A percentile compares a stretch with the other conserved stretches of the same genome.
Evolutionary conservation across 129 eudicot genomes (phyloP).

Genomic region (Arctium lappa): DNA sequence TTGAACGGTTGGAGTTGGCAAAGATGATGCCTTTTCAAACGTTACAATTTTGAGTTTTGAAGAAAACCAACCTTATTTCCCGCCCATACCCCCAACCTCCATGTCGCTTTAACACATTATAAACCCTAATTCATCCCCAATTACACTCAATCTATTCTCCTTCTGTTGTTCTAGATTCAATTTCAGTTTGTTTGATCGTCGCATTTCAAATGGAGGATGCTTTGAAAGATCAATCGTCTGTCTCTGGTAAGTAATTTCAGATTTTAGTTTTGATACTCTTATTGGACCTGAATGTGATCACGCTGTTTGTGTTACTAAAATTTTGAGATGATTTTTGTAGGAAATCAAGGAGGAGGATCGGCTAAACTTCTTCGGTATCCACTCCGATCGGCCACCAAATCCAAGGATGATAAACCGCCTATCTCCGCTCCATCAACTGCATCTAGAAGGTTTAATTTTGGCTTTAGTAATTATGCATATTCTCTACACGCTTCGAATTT

Average conservation of each 20-base stretch:
- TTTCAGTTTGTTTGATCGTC: not conserved
- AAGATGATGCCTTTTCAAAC: not conserved
- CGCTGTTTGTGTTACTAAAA: not conserved
- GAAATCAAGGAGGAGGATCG: slow-evolving; percentile 37
- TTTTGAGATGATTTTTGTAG: slow-evolving; percentile 18
- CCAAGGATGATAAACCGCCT: slow-evolving; percentile 55
- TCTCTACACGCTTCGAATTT: not conserved
- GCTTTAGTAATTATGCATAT: not conserved
- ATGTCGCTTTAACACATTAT: not conserved
- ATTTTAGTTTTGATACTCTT: not conserved
- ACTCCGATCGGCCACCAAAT: slow-evolving; percentile 62
- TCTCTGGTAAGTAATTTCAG: slow-evolving; percentile 27
- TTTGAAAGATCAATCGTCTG: slow-evolving; percentile 37
- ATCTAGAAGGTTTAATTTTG: slow-evolving; percentile 43
- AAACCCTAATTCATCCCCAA: not conserved
- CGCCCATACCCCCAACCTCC: not conserved
- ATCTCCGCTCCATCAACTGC: slow-evolving; percentile 36
- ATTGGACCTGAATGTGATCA: not conserved
- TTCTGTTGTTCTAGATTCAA: not conserved
- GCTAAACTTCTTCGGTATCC: slow-evolving; percentile 71
- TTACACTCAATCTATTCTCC: not conserved
- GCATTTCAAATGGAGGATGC: slow-evolving; percentile 30
- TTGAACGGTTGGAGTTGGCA: not conserved
- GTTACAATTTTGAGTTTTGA: not conserved
- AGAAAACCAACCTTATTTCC: not conserved